phyloP scores from a whole-genome alignment of 441 rosid species.

The Euphorbia neoarborescens region DNA sequence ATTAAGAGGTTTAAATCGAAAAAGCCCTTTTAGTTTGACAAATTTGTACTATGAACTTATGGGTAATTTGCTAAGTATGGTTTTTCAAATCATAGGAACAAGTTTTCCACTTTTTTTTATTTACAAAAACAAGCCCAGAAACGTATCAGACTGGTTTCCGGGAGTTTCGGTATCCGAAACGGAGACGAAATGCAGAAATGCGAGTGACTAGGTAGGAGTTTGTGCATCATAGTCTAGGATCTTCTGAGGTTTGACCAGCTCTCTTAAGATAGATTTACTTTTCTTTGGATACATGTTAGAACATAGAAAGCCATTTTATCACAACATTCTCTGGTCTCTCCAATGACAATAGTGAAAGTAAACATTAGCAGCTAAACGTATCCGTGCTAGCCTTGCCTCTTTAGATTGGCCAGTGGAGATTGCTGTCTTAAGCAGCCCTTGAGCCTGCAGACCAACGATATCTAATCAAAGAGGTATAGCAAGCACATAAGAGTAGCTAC shows the following conservation, averaged over 20 bases:
- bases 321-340: background rate
- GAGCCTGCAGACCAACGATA: conserved; percentile 63
- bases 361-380: conserved; percentile 32
- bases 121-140: too few relatives aligned
- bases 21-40: too few relatives aligned
- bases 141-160: too few relatives aligned
- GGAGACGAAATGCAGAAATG: too few relatives aligned
- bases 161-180: too few relatives aligned
- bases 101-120: too few relatives aligned
- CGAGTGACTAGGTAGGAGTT: too few relatives aligned
- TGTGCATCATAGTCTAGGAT: background rate
- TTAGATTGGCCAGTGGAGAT: conserved; percentile 85
- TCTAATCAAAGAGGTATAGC: conserved; percentile 22
- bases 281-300: background rate
- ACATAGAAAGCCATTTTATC: background rate
- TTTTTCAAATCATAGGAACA: too few relatives aligned
- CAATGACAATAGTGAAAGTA: background rate
- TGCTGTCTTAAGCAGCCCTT: conserved; percentile 77
- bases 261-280: background rate
- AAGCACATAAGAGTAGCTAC: conserved; percentile 17
- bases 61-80: too few relatives aligned
- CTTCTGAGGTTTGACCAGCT: background rate
- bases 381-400: conserved; percentile 96
- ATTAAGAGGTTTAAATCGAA: too few relatives aligned
- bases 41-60: too few relatives aligned